Evolutionary conservation across 305 asterid species (phyloP), one percentile per base, ranked within the genome.

Genomic region (Solanum chacoense): DNA sequence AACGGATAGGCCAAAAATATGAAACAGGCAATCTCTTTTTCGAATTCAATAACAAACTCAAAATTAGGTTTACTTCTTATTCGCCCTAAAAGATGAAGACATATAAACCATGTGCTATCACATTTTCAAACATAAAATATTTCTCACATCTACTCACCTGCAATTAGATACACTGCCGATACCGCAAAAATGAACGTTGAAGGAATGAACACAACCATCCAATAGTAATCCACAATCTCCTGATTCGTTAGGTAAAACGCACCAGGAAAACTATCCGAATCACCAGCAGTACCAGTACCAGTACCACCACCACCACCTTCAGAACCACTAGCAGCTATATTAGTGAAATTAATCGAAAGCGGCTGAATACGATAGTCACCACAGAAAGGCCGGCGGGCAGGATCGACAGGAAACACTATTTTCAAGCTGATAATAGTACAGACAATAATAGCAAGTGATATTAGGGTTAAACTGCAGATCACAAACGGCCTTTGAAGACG

Each of bases 181-280:
- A 84, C 94, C 6, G 90, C 91, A 87, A 94, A 95, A 74, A 94
- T 86, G 83, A 95, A 71, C 55, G 94, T 88, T 7, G 99, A 94
- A 3, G 99, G 99, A n/a, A 93, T 55, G 85, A 97, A 95, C 89
- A 96, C 95, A 90, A 97, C 97, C 96, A 95, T 96, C 99, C 98
- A 96, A 92, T 94, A 97, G 90, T 94, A 97, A 93, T 97, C 98
- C 88, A 94, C 98, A 88, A 97, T 94, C 92, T 95, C 95, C 93
- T 93, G 98, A 96, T 97, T 96, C 91, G 98, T 97, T 88, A 97
- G 90, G 67, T 87, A 94, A 90, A 97, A 97, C 3, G 98, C 98
- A 26, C 97, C 98, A 1, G 94, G 91, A 40, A 87, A 88, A 55
- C 90, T 93, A 93, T 97, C 98, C 86, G 95, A 91, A 77, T 94